Base-by-base conservation (phyloP, 2,329 filamentous ascomycete species). In the Colletotrichum camelliae region DNA sequence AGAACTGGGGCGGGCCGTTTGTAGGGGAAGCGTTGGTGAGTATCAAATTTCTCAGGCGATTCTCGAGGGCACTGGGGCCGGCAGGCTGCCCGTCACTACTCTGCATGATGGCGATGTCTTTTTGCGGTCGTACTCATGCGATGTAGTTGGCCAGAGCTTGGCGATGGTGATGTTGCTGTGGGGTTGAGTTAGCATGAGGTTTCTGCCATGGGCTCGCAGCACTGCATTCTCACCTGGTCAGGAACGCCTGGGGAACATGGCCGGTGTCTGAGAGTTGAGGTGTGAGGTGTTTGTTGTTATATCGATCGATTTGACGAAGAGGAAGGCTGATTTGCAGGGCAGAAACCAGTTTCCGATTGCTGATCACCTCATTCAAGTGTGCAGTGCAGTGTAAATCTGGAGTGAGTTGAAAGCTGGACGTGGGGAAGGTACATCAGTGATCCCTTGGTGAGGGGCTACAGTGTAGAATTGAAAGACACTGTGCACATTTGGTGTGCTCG, bases 41-140 rank as follows among this genome's bases (percentile, higher is more conserved):
- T 35, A 93, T 93, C 82, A 94, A 88, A 75, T 85, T 87, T 61
- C 91, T 89, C 52, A 94, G 83, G 69, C 88, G 90, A 66, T 89
- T 86, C 80, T 94, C 92, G 9, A 93, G 84, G 52, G 77, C 85
- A 81, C 74, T 85, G 84, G 79, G 85, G 84, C 72, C 84, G 86
- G 48, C 67, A 16, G 57, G 21, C n/a, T 55, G 55, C n/a, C 37
- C 58, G n/a, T 69, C 24, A 29, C 66, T 76, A 35, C 60, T 55
- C 15, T 75, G 66, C 74, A 76, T 76, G 62, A 15, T 61, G 61
- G 21, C 9, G 18, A 2, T 57, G 43, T 10, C 35, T 60, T 75
- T 35, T 24, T n/a, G 64, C 27, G n/a, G 37, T 18, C 55, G 24
- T 37, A 52, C 58, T 65, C 58, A 73, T 69, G 64, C 15, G 58